These are phyloP conservation scores for Paramyrothecium sp. DNA, from an alignment of 2,329 filamentous ascomycete genomes.

Conservation along the genomic window DNA sequence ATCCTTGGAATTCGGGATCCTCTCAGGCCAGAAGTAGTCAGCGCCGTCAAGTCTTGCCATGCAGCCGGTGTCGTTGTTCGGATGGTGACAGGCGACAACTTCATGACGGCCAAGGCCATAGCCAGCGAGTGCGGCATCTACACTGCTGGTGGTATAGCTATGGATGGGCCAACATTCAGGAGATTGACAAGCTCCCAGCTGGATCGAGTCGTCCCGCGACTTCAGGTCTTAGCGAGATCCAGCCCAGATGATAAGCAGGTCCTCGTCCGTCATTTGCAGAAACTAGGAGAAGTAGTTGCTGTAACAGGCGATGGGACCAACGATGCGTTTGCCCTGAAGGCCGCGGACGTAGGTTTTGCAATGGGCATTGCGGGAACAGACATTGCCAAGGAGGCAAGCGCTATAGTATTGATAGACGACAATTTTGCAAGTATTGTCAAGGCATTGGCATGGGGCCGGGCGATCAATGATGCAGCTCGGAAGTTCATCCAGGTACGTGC, in stretches of 20 bases:
- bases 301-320: slow-evolving; percentile 68
- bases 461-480: slow-evolving; percentile 66
- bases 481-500: slow-evolving; percentile 61
- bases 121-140: slow-evolving; percentile 64
- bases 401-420: slow-evolving; percentile 66
- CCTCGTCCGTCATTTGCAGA: slow-evolving; percentile 53
- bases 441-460: slow-evolving; percentile 66
- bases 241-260: slow-evolving; percentile 60
- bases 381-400: slow-evolving; percentile 67
- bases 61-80: slow-evolving; percentile 62
- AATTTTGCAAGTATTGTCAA: slow-evolving; percentile 67
- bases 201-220: slow-evolving; percentile 47
- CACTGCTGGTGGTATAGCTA: slow-evolving; percentile 60
- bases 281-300: slow-evolving; percentile 56
- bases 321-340: slow-evolving; percentile 63
- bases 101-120: slow-evolving; percentile 63
- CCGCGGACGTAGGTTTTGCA: slow-evolving; percentile 66
- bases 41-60: slow-evolving; percentile 60
- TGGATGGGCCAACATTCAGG: slow-evolving; percentile 64
- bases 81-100: slow-evolving; percentile 52
- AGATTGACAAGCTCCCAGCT: slow-evolving; percentile 53
- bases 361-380: slow-evolving; percentile 68
- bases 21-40: slow-evolving; percentile 55
- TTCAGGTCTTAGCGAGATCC: slow-evolving; percentile 54
- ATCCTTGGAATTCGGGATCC: slow-evolving; percentile 67